Conservation (phyloP, 257 asterid species). For the Solanum gandarillasii region DNA sequence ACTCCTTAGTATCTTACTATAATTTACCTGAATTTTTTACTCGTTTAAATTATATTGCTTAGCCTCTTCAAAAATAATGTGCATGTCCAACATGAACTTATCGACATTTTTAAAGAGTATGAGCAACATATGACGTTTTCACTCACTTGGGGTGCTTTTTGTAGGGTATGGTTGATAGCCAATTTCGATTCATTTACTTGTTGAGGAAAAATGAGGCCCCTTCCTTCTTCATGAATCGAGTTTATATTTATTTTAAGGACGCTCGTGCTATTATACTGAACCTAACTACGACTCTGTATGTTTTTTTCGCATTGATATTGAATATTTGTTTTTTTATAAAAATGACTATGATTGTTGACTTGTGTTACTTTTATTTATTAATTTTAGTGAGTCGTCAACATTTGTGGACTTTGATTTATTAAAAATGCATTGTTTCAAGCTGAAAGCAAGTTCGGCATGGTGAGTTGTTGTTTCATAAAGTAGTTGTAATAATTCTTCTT, state of each 20-base stretch:
- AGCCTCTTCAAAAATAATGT: too few species aligned
- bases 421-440: constrained; percentile 20
- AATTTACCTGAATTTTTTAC: too few species aligned
- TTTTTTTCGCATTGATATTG: neutral
- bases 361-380: neutral
- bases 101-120: neutral
- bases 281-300: constrained; percentile 16
- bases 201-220: neutral
- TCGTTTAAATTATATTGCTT: too few species aligned
- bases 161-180: constrained; percentile 30
- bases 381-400: constrained; percentile 15
- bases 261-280: neutral
- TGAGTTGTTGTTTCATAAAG: neutral
- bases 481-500: neutral
- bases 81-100: too few species aligned
- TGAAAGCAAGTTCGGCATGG: constrained; percentile 48
- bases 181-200: constrained; percentile 13
- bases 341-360: neutral
- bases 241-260: constrained; percentile 15
- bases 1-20: neutral
- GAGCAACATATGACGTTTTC: neutral
- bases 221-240: constrained; percentile 27
- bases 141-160: neutral
- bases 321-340: too few species aligned
- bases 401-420: constrained; percentile 19